Percentiles rank a stretch among this genome's conserved stretches.
phyloP scores from a whole-genome alignment of 1,284 basidiomycete species.

The Rhodotorula sp. region DNA sequence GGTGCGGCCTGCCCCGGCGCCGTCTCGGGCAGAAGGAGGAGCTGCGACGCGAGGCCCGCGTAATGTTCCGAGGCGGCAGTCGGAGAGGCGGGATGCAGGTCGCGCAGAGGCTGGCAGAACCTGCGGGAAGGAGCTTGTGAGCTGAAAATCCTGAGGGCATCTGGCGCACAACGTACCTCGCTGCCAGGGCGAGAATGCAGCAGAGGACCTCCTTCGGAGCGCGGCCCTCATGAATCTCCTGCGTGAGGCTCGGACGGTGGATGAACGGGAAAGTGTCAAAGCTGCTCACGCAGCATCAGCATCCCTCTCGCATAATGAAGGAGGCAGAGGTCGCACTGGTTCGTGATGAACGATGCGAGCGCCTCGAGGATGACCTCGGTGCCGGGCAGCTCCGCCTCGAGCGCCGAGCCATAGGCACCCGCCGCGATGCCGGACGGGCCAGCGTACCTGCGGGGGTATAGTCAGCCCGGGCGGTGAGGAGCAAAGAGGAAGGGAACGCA shows the following conservation, averaged over 20 bases:
- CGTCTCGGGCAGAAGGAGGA: conserved; percentile 29
- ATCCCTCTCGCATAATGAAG: background rate
- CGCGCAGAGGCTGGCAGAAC: conserved; percentile 28
- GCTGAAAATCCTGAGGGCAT: background rate
- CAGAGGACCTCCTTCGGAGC: conserved; percentile 38
- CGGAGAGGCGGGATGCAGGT: conserved; percentile 26
- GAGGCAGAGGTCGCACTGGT: conserved; percentile 22
- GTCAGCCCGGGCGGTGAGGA: background rate
- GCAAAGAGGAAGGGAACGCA: background rate
- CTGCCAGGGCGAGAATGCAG: conserved; percentile 40
- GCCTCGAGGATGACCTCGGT: conserved; percentile 22
- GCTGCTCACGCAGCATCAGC: background rate
- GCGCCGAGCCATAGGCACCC: background rate
- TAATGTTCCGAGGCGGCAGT: conserved; percentile 36
- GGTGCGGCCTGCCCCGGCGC: background rate
- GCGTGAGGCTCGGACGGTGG: conserved; percentile 27
- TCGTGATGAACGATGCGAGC: conserved; percentile 31
- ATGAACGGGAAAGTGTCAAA: conserved; percentile 43
- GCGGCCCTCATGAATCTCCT: conserved; percentile 22
- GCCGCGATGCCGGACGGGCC: conserved; percentile 5
- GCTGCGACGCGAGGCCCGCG: conserved; percentile 30
- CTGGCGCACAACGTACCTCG: conserved; percentile 12
- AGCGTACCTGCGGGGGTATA: background rate
- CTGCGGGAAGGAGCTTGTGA: conserved; percentile 33
- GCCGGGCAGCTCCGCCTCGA: conserved; percentile 26